Evolutionary conservation across 768 basidiomycete genomes (phyloP).

Genomic region (Panus rudis): DNA sequence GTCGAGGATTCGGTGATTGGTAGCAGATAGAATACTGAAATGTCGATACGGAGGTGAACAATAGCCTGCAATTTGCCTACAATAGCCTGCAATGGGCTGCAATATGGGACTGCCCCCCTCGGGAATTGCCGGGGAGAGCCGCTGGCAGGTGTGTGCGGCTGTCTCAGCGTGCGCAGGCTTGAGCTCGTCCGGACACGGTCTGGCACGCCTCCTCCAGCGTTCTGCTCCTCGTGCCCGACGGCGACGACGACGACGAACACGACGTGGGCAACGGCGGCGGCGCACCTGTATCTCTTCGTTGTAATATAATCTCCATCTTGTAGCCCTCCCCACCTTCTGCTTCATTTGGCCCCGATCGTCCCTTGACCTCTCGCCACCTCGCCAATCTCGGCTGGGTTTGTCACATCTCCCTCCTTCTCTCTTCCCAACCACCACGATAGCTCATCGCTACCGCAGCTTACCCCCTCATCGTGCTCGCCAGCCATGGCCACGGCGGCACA

Average conservation of each 20-base stretch:
- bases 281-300: background rate
- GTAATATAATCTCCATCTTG: background rate
- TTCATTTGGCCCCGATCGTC: background rate
- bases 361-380: background rate
- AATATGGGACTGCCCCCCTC: background rate
- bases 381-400: background rate
- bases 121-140: conserved; percentile 1
- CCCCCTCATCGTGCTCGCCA: conserved; percentile 3
- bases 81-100: background rate
- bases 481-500: conserved; percentile 12
- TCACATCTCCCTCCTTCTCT: background rate
- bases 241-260: conserved; percentile 6
- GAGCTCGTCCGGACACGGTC: conserved; percentile 25
- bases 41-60: no score
- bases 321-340: background rate
- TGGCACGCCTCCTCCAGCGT: conserved; percentile 19
- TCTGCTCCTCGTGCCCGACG: conserved; percentile 11
- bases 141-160: conserved; percentile 5
- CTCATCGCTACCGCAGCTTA: background rate
- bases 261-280: conserved; percentile 2
- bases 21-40: no score
- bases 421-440: background rate
- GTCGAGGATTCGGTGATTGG: background rate
- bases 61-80: no score
- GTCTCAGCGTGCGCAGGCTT: conserved; percentile 33